phyloP scores from a whole-genome alignment of 345 rosid species.

The Bruguiera parviflora region DNA sequence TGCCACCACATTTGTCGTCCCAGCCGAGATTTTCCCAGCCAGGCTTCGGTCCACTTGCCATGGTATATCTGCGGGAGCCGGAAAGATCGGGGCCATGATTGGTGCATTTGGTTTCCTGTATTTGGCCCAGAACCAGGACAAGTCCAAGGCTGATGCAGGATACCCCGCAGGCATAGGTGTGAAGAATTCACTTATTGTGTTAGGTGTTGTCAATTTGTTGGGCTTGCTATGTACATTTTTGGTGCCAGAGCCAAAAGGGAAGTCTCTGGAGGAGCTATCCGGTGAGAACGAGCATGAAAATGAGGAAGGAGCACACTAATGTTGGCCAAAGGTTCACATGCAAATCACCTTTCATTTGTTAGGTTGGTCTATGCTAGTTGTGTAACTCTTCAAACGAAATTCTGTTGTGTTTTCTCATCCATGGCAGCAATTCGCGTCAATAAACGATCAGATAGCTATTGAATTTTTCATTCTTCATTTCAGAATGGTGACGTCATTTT shows the following conservation, averaged over 20 bases:
- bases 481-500: no score
- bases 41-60: conserved; percentile 60
- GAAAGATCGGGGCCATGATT: conserved; percentile 60
- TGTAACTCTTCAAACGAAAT: no score
- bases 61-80: conserved; percentile 59
- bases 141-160: not conserved
- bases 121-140: not conserved
- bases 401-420: no score
- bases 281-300: not conserved
- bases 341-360: not conserved
- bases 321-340: not conserved
- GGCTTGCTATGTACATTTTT: not conserved
- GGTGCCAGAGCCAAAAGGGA: conserved; percentile 1
- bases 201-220: not conserved
- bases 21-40: conserved; percentile 65
- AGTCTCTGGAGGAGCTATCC: conserved; percentile 7
- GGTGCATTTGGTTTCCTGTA: conserved; percentile 40
- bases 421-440: no score
- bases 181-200: not conserved
- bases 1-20: conserved; percentile 60
- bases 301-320: not conserved
- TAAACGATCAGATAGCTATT: no score
- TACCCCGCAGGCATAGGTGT: not conserved
- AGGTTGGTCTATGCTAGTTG: no score
- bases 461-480: no score